Evolutionary conservation across 495 filamentous ascomycete genomes (phyloP), one percentile per base, ranked within the genome.

Genomic region (Thermothielavioides terrestris): DNA sequence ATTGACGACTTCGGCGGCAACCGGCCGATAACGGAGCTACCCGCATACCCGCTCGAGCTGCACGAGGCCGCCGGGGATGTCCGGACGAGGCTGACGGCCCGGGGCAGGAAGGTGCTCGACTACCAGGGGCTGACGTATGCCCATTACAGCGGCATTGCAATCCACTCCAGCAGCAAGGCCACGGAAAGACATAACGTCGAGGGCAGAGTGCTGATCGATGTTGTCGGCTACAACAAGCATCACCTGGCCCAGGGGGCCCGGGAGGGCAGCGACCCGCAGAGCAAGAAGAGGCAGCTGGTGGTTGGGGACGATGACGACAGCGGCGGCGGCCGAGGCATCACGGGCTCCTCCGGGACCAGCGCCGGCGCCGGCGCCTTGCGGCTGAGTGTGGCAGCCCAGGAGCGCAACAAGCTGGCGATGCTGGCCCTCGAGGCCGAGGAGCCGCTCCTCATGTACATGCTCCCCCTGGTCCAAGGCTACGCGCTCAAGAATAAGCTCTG

Each of bases 401-500:
- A 54, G 27, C 54, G 55, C 44, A 68, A 66, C 42, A 66, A 57
- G 41, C 17, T 46, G 42, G 37, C 44, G 4, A 46, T 64, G 52
- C 35, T 62, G n/a, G 55, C 27, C 1, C 38, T 45, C 10, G 53
- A 61, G 39, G 44, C 57, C 1, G 40, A 66, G 35, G 52, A 52
- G 20, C 49, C 52, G n/a, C 46, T 48, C 27, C 56, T 69, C n/a
- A 59, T 67, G 53, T 67, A 58, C 40, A 61, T 71, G 40, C 50
- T 58, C 2, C 68, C 63, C 22, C 36, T 67, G 20, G 51, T 70
- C n/a, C 46, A 63, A n/a, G 69, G 68, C 0, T 72, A 66, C 46
- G 54, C 62, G n/a, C 54, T 71, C 31, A 68, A 67, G 52, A 64
- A 59, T 35, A 69, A 71, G 55, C 45, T 62, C 1, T 72, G 68